Evolutionary conservation across 208 protist species (phyloP).

Genomic region (Trichomonas vaginalis): DNA sequence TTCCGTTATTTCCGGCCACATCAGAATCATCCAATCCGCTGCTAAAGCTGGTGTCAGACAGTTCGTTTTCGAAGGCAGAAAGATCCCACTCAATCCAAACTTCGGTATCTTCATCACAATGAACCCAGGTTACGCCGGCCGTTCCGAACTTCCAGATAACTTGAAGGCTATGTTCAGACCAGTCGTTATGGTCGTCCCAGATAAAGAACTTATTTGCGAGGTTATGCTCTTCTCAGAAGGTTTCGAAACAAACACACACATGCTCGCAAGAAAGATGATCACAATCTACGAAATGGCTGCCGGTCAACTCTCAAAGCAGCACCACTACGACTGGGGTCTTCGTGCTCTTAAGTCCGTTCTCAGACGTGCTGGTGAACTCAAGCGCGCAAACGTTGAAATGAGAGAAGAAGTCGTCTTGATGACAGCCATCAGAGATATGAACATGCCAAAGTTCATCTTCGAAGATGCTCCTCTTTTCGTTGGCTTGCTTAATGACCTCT

Average conservation of each 20-base stretch:
- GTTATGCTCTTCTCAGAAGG: slow-evolving; percentile 97
- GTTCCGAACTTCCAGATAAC: slow-evolving; percentile 91
- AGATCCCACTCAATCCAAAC: slow-evolving; percentile 59
- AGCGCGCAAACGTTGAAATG: slow-evolving; percentile 72
- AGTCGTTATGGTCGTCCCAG: slow-evolving; percentile 91
- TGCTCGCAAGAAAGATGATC: slow-evolving; percentile 94
- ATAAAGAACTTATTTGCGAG: slow-evolving; percentile 90
- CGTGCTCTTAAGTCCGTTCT: slow-evolving; percentile 91
- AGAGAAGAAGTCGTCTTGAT: slow-evolving; percentile 87
- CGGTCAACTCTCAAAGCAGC: slow-evolving; percentile 92
- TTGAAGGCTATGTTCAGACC: slow-evolving; percentile 94
- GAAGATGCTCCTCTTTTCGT: slow-evolving; percentile 93
- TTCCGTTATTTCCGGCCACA: slow-evolving; percentile 86
- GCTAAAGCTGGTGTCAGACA: slow-evolving; percentile 55
- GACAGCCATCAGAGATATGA: slow-evolving; percentile 94
- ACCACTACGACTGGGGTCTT: slow-evolving; percentile 95
- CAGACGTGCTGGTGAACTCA: slow-evolving; percentile 90
- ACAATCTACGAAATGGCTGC: slow-evolving; percentile 84
- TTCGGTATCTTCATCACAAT: slow-evolving; percentile 96
- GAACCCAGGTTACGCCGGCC: slow-evolving; percentile 97
- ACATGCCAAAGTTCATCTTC: slow-evolving; percentile 97
- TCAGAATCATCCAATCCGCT: slow-evolving; percentile 83
- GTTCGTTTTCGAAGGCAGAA: slow-evolving; percentile 60
- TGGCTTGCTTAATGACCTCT: slow-evolving; percentile 88
- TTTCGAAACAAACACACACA: slow-evolving; percentile 55